phyloP scores from a whole-genome alignment of 176 grass and related monocot species.

The Cenchrus fungigraminus region DNA sequence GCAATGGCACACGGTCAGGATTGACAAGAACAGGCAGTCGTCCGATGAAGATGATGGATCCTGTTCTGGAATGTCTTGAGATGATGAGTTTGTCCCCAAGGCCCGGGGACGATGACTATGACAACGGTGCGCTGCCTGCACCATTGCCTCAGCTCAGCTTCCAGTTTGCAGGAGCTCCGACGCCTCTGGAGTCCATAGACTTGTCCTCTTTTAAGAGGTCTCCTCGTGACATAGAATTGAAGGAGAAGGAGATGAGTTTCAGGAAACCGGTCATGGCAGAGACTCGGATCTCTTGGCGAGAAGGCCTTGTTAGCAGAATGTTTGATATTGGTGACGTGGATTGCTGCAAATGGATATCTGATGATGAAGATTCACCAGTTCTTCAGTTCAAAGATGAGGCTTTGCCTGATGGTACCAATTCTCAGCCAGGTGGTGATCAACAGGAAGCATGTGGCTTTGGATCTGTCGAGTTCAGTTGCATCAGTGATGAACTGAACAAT shows the following conservation, averaged over 20 bases:
- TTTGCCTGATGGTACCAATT: background rate
- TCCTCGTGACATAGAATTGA: slow-evolving; percentile 40
- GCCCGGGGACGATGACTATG: slow-evolving; percentile 44
- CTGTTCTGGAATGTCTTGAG: slow-evolving; percentile 55
- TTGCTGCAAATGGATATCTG: slow-evolving; percentile 75
- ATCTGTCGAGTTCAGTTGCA: slow-evolving; percentile 56
- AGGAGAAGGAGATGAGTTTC: slow-evolving; percentile 35
- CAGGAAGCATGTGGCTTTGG: slow-evolving; percentile 48
- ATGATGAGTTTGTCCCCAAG: slow-evolving; percentile 56
- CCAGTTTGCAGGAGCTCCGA: slow-evolving; percentile 54
- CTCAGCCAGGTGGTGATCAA: slow-evolving; percentile 33
- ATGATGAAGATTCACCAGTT: slow-evolving; percentile 64
- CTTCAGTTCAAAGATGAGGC: background rate
- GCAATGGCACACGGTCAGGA: slow-evolving; percentile 23
- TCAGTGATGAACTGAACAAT: slow-evolving; percentile 31
- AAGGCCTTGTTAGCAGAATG: slow-evolving; percentile 89
- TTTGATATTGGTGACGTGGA: slow-evolving; percentile 82
- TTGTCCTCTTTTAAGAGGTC: slow-evolving; percentile 68
- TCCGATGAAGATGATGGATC: slow-evolving; percentile 47
- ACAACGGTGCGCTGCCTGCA: slow-evolving; percentile 8
- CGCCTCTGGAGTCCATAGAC: slow-evolving; percentile 69
- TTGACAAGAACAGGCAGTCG: slow-evolving; percentile 33
- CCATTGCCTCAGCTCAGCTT: slow-evolving; percentile 68
- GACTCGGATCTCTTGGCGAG: slow-evolving; percentile 85
- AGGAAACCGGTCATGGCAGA: slow-evolving; percentile 24